Percentiles rank a stretch among this genome's conserved stretches.
Conservation (phyloP, 768 basidiomycete genomes). For the Phaffia tasmanica region DNA sequence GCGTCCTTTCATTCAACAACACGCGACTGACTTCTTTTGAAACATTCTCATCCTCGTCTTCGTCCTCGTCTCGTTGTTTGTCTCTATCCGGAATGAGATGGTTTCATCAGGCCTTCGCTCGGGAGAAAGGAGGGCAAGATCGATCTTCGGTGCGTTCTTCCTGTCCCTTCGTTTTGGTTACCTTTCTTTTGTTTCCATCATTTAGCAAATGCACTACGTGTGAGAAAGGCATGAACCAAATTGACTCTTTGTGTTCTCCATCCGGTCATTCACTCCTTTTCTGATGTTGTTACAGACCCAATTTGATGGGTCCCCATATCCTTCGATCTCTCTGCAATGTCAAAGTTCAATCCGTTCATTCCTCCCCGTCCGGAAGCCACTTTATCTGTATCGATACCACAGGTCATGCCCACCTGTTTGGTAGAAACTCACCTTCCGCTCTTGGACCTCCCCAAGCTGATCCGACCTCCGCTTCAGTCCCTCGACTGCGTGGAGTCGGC, state of each 20-base stretch:
- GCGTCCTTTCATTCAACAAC: not conserved
- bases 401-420: slow-evolving; percentile 81
- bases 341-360: slow-evolving; percentile 58
- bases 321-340: slow-evolving; percentile 77
- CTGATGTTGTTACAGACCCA: slow-evolving; percentile 41
- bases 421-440: slow-evolving; percentile 41
- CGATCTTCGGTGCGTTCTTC: not conserved
- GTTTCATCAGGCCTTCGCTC: slow-evolving; percentile 10
- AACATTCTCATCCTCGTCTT: not conserved
- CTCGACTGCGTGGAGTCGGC: not conserved
- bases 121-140: slow-evolving; percentile 4
- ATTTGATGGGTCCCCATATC: slow-evolving; percentile 78
- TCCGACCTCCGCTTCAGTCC: no score
- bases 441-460: not conserved
- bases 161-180: not conserved
- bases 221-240: not conserved
- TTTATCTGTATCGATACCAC: slow-evolving; percentile 34
- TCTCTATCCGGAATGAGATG: not conserved
- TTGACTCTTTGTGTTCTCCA: slow-evolving; percentile 1
- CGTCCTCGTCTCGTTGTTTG: not conserved
- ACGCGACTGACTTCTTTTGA: not conserved
- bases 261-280: not conserved
- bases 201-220: not conserved
- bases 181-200: not conserved
- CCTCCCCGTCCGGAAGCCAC: slow-evolving; percentile 38